A percentile compares a stretch with the other conserved stretches of the same genome.
Conservation (phyloP, 208 protist species). For the Leishmania aethiopica region DNA sequence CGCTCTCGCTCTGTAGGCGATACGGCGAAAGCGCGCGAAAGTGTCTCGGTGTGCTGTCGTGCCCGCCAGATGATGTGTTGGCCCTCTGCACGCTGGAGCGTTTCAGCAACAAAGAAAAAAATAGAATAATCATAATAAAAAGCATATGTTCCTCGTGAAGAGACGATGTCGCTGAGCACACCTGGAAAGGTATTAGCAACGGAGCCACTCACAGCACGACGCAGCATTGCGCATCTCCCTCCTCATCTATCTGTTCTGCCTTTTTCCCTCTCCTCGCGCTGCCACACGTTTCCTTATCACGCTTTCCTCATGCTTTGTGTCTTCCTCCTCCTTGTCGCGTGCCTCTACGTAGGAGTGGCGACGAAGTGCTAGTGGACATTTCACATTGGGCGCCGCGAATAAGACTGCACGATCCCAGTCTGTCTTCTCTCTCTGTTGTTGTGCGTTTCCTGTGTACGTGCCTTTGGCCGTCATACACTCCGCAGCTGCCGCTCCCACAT, state of each 20-base stretch:
- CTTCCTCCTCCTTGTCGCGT: not conserved
- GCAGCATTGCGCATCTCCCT: not conserved
- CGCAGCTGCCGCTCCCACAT: not conserved
- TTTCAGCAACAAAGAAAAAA: not conserved
- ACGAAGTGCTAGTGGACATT: not conserved
- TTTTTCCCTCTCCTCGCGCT: not conserved
- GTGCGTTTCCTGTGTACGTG: not conserved
- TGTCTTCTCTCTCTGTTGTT: not conserved
- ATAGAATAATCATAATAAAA: too few species aligned
- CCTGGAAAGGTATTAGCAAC: not conserved
- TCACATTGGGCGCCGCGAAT: not conserved
- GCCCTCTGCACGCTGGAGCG: not conserved
- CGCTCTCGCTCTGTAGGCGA: not conserved
- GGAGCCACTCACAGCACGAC: not conserved
- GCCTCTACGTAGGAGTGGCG: not conserved
- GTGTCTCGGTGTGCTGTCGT: not conserved
- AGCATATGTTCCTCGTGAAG: too few species aligned
- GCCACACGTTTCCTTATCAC: not conserved
- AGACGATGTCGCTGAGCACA: not conserved
- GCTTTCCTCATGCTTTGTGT: slow-evolving; percentile 2
- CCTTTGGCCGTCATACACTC: not conserved
- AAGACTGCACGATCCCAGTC: not conserved
- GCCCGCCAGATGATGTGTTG: not conserved
- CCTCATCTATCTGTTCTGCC: not conserved
- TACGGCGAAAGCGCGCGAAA: not conserved